These are phyloP conservation scores for Candida bentonensis DNA, from an alignment of 805 yeast genomes.

Conservation along the genomic window DNA sequence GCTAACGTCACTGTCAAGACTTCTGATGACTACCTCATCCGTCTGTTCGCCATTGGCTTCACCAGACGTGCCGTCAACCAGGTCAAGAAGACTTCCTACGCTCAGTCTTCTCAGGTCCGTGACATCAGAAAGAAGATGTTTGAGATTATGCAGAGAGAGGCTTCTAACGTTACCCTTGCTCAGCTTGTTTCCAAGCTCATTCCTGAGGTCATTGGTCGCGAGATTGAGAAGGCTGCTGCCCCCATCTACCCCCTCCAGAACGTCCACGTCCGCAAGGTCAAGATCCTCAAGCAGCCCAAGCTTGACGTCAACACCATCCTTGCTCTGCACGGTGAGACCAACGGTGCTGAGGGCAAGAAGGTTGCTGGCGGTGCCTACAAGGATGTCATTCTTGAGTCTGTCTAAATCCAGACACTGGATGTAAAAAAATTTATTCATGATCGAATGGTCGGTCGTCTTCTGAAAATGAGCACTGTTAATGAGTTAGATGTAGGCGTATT, in stretches of 20 bases:
- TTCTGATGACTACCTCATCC: constrained; percentile 90
- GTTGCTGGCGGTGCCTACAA: constrained; percentile 64
- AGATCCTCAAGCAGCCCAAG: constrained; percentile 96
- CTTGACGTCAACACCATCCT: constrained; percentile 93
- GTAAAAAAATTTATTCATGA: constrained; percentile 3
- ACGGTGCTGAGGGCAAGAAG: constrained; percentile 94
- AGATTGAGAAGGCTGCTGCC: constrained; percentile 92
- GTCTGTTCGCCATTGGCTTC: constrained; percentile 96
- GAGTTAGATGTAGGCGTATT: constrained; percentile 1
- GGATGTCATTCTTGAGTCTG: constrained; percentile 96
- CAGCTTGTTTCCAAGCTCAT: constrained; percentile 95
- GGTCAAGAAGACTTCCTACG: constrained; percentile 94
- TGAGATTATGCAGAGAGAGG: constrained; percentile 95
- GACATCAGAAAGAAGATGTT: constrained; percentile 93
- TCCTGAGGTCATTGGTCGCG: constrained; percentile 98
- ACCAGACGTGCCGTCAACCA: constrained; percentile 96
- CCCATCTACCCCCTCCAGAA: constrained; percentile 95
- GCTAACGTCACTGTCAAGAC: constrained; percentile 97
- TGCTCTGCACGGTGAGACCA: constrained; percentile 93
- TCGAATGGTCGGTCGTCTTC: neutral
- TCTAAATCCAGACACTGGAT: constrained; percentile 34
- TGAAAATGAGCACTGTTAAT: constrained; percentile 1
- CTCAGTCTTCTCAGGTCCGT: constrained; percentile 95
- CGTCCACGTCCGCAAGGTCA: constrained; percentile 97
- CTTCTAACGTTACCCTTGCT: constrained; percentile 84